phyloP scores from a whole-genome alignment of 163 green algal species.

The Prototheca stagnorum region DNA sequence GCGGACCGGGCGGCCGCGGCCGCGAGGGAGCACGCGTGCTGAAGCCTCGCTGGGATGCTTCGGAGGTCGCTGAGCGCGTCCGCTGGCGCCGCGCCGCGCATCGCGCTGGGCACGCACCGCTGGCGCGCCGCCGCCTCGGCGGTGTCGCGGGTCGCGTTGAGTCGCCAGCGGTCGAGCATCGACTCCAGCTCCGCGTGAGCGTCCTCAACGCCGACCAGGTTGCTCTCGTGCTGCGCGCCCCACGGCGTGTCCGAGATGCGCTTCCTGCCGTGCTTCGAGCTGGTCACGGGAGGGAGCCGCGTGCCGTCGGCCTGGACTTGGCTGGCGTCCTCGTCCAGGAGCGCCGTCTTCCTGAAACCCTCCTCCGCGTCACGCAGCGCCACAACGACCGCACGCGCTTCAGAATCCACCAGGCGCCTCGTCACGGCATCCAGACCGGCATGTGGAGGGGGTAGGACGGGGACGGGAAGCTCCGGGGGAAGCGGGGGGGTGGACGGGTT shows the following conservation, averaged over 20 bases:
- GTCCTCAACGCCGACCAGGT: conserved; percentile 15
- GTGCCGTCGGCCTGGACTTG: no score
- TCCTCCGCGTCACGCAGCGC: no score
- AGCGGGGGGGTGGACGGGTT: no score
- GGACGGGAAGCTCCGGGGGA: no score
- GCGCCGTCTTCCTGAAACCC: no score
- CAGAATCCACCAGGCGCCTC: no score
- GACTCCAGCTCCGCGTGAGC: conserved; percentile 15
- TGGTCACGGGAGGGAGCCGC: no score
- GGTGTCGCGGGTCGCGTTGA: neutral
- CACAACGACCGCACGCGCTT: no score
- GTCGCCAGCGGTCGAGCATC: neutral
- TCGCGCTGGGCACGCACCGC: neutral
- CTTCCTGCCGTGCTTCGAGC: no score
- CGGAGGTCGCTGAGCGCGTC: conserved; percentile 1
- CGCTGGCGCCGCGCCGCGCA: conserved; percentile 2
- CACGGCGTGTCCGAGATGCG: neutral
- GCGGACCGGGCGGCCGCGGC: neutral
- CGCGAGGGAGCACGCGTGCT: conserved; percentile 10
- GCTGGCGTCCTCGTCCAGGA: no score
- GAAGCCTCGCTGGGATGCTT: conserved; percentile 2
- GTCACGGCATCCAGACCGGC: no score
- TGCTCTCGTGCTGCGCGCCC: neutral
- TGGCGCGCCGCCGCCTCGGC: conserved; percentile 2
- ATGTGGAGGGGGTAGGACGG: no score